Conservation (phyloP, 371 early-diverging fungal genomes). For the Actinomortierella ambigua region DNA sequence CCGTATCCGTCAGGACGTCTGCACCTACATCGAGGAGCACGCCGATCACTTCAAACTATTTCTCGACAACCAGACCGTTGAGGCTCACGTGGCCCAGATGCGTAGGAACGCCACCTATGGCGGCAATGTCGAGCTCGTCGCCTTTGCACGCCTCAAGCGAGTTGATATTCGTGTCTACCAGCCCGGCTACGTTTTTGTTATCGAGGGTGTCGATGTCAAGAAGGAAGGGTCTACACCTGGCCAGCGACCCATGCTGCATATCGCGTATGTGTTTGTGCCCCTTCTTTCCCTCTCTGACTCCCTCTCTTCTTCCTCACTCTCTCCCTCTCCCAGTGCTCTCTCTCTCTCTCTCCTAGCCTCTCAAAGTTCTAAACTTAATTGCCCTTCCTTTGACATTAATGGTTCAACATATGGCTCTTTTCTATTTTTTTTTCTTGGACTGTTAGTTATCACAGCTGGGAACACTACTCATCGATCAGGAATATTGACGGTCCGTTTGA, state of each 20-base stretch:
- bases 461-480: constrained; percentile 84
- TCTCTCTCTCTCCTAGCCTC: background rate
- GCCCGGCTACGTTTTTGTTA: constrained; percentile 75
- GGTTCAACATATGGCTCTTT: no score
- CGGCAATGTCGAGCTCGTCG: constrained; percentile 86
- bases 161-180: constrained; percentile 85
- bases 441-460: constrained; percentile 78
- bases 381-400: no score
- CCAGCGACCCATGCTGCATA: constrained; percentile 62
- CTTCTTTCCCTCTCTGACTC: background rate
- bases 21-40: constrained; percentile 68
- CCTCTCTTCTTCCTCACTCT: background rate
- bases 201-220: constrained; percentile 56
- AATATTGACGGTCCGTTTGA: constrained; percentile 66
- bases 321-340: background rate
- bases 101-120: constrained; percentile 75
- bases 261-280: constrained; percentile 58
- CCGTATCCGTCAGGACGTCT: constrained; percentile 61
- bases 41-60: constrained; percentile 73
- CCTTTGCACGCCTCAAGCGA: constrained; percentile 69
- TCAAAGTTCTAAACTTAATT: no score
- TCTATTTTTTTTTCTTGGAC: background rate
- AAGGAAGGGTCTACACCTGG: constrained; percentile 48
- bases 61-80: constrained; percentile 72
- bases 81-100: constrained; percentile 74